Conservation (phyloP, 306 rosid species). For the Alnus glutinosa region DNA sequence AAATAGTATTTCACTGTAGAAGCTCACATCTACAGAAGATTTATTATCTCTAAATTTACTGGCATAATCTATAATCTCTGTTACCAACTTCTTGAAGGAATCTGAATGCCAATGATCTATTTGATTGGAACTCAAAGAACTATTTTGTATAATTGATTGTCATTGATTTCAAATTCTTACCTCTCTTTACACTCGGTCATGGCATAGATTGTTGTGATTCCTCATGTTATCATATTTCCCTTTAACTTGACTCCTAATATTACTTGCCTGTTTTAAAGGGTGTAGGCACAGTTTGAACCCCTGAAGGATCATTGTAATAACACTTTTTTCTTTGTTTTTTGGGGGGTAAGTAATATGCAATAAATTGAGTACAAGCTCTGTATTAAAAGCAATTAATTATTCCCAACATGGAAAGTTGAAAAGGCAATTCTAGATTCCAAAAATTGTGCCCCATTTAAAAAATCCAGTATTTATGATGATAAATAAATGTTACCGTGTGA, state of each 20-base stretch:
- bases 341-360: not conserved
- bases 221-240: not conserved
- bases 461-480: not conserved
- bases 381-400: not conserved
- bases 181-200: not conserved
- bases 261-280: not conserved
- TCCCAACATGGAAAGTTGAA: not conserved
- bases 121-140: not conserved
- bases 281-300: not conserved
- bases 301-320: not conserved
- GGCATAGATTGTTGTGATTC: not conserved
- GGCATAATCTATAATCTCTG: not conserved
- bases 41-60: not conserved
- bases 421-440: not conserved
- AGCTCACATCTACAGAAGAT: not conserved
- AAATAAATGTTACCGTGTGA: not conserved
- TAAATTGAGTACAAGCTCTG: not conserved
- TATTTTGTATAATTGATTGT: not conserved
- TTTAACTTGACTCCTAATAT: not conserved
- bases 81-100: not conserved
- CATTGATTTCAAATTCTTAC: not conserved
- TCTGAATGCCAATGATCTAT: not conserved
- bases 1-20: not conserved
- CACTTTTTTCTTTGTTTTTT: no score
- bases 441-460: not conserved